Conservation (phyloP, 352 stramenopile genomes). For the Blastocystis sp. region DNA sequence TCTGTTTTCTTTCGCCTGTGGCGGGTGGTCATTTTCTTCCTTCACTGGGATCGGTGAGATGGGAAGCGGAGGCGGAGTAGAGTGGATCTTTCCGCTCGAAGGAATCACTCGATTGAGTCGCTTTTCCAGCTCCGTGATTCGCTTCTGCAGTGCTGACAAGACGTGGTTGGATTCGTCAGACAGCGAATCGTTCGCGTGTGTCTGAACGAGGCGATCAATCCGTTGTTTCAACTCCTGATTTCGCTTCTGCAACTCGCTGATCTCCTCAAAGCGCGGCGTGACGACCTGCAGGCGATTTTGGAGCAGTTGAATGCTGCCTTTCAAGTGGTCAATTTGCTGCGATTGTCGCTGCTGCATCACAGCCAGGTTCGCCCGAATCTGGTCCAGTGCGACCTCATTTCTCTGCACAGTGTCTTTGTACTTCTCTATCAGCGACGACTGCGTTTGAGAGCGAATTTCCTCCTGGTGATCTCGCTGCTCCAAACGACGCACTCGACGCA, state of each 20-base stretch:
- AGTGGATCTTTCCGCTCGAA: background rate
- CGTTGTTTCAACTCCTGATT: background rate
- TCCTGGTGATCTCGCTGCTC: background rate
- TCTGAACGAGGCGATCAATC: background rate
- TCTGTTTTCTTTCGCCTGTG: background rate
- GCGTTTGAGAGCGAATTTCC: background rate
- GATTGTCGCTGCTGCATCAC: background rate
- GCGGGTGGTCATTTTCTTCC: background rate
- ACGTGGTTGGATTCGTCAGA: background rate
- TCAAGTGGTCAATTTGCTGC: background rate
- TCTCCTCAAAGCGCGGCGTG: constrained; percentile 16
- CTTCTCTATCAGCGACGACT: background rate
- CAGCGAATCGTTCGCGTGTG: background rate
- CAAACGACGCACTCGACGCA: constrained; percentile 1
- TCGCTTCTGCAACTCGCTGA: background rate
- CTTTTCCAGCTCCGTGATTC: background rate
- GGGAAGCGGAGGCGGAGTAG: background rate
- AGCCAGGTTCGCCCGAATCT: background rate
- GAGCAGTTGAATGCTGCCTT: background rate
- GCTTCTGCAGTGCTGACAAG: background rate
- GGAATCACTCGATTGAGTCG: background rate
- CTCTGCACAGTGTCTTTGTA: background rate
- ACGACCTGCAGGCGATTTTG: background rate
- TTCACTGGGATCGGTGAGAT: background rate
- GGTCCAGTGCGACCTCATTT: background rate